These are phyloP conservation scores for Jackrogersella multiformis DNA, from an alignment of 495 filamentous ascomycete genomes.

Conservation along the genomic window DNA sequence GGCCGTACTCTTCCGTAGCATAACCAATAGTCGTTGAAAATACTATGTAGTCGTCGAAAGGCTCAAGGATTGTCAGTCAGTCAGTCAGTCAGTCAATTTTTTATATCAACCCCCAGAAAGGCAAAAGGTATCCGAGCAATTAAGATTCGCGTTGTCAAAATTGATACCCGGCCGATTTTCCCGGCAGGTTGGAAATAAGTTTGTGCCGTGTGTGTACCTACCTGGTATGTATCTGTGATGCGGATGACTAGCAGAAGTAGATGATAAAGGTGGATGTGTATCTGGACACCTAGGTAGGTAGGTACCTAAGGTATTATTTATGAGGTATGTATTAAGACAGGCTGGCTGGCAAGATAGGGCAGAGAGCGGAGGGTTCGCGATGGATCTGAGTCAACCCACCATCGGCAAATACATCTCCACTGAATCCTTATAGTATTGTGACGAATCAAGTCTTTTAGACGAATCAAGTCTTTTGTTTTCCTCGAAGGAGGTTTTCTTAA, in stretches of 20 bases:
- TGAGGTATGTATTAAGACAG: slow-evolving; percentile 22
- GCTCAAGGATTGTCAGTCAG: slow-evolving; percentile 3
- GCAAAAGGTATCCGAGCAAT: background rate
- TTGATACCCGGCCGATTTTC: slow-evolving; percentile 19
- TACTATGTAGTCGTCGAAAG: no score
- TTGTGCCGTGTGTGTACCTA: background rate
- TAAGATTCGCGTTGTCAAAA: slow-evolving; percentile 4
- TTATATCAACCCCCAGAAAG: slow-evolving; percentile 18
- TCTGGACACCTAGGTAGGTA: no score
- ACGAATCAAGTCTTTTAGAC: slow-evolving; percentile 30
- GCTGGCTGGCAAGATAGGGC: slow-evolving; percentile 35
- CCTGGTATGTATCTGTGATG: no score
- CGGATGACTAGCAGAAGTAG: no score
- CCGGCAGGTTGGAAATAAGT: slow-evolving; percentile 34
- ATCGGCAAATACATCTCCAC: slow-evolving; percentile 43
- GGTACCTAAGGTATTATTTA: background rate
- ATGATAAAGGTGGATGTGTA: no score
- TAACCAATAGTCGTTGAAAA: slow-evolving; percentile 22
- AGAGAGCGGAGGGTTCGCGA: slow-evolving; percentile 36
- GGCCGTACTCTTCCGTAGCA: slow-evolving; percentile 31
- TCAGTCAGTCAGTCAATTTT: no score
- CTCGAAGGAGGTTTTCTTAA: slow-evolving; percentile 4
- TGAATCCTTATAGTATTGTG: slow-evolving; percentile 25
- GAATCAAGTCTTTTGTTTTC: slow-evolving; percentile 24
- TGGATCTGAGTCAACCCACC: slow-evolving; percentile 45